These are phyloP conservation scores for Dactylellina cionopaga DNA, from an alignment of 2,329 filamentous ascomycete genomes.

Conservation along the genomic window DNA sequence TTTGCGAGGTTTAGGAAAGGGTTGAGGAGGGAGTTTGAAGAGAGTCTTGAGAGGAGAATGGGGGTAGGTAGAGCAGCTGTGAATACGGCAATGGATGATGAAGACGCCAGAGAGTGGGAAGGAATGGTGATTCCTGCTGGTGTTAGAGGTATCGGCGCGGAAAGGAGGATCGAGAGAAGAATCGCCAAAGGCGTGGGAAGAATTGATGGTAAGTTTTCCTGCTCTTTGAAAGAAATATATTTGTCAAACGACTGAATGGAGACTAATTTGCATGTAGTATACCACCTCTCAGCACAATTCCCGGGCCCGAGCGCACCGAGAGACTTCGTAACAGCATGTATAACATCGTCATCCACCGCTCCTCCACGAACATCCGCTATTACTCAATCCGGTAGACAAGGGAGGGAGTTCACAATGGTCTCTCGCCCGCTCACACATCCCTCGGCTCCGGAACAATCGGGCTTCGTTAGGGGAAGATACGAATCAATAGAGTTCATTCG, in stretches of 20 bases:
- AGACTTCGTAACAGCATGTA: constrained; percentile 76
- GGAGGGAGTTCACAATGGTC: constrained; percentile 77
- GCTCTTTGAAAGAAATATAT: background rate
- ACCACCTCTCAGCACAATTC: constrained; percentile 87
- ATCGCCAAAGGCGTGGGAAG: constrained; percentile 70
- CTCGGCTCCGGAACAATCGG: constrained; percentile 73
- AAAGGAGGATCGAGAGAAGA: constrained; percentile 75
- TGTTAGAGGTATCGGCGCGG: constrained; percentile 83
- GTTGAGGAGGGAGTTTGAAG: constrained; percentile 77
- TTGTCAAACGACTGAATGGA: background rate
- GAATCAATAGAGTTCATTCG: constrained; percentile 92
- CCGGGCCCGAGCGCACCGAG: constrained; percentile 86
- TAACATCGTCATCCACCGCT: constrained; percentile 53
- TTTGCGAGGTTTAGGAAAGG: constrained; percentile 82
- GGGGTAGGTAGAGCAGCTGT: constrained; percentile 14
- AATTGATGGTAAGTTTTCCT: constrained; percentile 67
- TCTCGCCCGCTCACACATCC: constrained; percentile 85
- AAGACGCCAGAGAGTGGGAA: constrained; percentile 27
- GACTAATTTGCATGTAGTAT: constrained; percentile 67
- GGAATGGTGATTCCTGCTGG: constrained; percentile 42
- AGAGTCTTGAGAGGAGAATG: constrained; percentile 27
- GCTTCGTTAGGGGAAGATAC: constrained; percentile 85
- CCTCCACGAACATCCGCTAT: constrained; percentile 56
- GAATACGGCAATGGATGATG: background rate
- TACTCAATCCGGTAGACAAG: constrained; percentile 52